A percentile compares a stretch with the other conserved stretches of the same genome.
phyloP scores from a whole-genome alignment of 495 filamentous ascomycete species.

The Aspergillus carlsbadensis region DNA sequence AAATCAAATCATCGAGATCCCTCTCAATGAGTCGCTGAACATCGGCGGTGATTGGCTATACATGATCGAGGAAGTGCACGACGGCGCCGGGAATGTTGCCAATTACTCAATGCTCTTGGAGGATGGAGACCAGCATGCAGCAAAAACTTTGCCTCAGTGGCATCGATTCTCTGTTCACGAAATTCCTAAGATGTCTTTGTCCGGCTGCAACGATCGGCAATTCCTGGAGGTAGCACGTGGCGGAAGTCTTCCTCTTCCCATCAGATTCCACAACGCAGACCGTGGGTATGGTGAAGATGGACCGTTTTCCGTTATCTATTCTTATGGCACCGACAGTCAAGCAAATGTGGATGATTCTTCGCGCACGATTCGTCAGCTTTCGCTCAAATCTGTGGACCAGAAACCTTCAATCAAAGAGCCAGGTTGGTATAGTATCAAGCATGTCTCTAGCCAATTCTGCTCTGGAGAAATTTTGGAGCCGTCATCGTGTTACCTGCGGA shows the following conservation, averaged over 20 bases:
- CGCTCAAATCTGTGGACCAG: slow-evolving; percentile 35
- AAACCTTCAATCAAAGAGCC: slow-evolving; percentile 62
- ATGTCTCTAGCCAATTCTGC: slow-evolving; percentile 76
- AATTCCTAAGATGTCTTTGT: slow-evolving; percentile 68
- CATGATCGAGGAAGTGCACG: slow-evolving; percentile 84
- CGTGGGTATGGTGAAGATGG: slow-evolving; percentile 45
- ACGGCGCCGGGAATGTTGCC: slow-evolving; percentile 83
- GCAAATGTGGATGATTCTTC: slow-evolving; percentile 57
- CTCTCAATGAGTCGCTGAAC: slow-evolving; percentile 84
- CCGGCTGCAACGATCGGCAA: slow-evolving; percentile 70
- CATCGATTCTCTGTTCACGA: slow-evolving; percentile 88
- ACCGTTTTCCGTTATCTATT: slow-evolving; percentile 50
- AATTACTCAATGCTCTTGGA: slow-evolving; percentile 64
- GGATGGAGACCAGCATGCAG: slow-evolving; percentile 59
- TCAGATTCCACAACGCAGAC: slow-evolving; percentile 65
- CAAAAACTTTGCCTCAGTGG: slow-evolving; percentile 59
- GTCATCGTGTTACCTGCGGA: slow-evolving; percentile 82
- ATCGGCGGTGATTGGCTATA: slow-evolving; percentile 81
- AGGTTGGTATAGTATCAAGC: slow-evolving; percentile 80
- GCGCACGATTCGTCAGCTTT: slow-evolving; percentile 44
- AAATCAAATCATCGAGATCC: slow-evolving; percentile 68
- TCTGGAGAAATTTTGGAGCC: slow-evolving; percentile 87
- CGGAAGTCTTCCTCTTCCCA: slow-evolving; percentile 62
- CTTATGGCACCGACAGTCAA: slow-evolving; percentile 62
- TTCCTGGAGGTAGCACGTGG: slow-evolving; percentile 83